A percentile compares a stretch with the other conserved stretches of the same genome.
phyloP scores from a whole-genome alignment of 108 stramenopile species.

The Aurantiochytrium sp. region DNA sequence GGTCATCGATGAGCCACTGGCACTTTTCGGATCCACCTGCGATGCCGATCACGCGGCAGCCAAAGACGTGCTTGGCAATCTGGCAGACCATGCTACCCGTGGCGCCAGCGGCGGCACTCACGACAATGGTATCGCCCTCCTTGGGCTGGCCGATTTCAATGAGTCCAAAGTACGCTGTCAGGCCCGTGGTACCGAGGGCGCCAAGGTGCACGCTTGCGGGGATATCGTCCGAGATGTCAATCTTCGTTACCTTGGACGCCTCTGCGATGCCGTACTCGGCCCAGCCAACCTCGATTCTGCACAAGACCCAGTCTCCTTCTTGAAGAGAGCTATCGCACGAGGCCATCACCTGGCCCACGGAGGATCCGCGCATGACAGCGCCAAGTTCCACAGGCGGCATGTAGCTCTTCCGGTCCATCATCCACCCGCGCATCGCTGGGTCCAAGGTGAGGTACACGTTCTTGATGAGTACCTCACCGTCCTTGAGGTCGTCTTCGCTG shows the following conservation, averaged over 20 bases:
- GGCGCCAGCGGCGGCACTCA: slow-evolving; percentile 36
- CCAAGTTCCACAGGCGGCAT: slow-evolving; percentile 23
- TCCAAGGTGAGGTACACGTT: slow-evolving; percentile 26
- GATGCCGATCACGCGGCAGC: slow-evolving; percentile 35
- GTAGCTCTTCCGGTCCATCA: slow-evolving; percentile 23
- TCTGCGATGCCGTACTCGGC: slow-evolving; percentile 24
- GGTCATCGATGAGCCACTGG: slow-evolving; percentile 15
- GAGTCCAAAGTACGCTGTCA: slow-evolving; percentile 35
- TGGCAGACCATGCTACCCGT: slow-evolving; percentile 32
- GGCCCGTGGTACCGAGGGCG: slow-evolving; percentile 24
- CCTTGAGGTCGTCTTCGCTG: not conserved
- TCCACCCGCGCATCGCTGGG: slow-evolving; percentile 35
- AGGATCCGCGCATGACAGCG: slow-evolving; percentile 23
- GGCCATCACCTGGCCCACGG: slow-evolving; percentile 21
- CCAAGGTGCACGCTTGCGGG: slow-evolving; percentile 15
- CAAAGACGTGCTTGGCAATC: slow-evolving; percentile 32
- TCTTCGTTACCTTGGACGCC: slow-evolving; percentile 14
- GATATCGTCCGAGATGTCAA: not conserved
- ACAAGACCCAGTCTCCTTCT: slow-evolving; percentile 27
- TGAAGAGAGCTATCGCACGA: not conserved
- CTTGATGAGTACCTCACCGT: slow-evolving; percentile 19
- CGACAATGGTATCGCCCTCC: slow-evolving; percentile 31
- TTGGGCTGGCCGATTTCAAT: slow-evolving; percentile 21
- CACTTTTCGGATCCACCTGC: slow-evolving; percentile 33
- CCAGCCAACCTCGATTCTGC: slow-evolving; percentile 23